phyloP scores from a whole-genome alignment of 1,284 basidiomycete genomes.

The Stereum hirsutum region DNA sequence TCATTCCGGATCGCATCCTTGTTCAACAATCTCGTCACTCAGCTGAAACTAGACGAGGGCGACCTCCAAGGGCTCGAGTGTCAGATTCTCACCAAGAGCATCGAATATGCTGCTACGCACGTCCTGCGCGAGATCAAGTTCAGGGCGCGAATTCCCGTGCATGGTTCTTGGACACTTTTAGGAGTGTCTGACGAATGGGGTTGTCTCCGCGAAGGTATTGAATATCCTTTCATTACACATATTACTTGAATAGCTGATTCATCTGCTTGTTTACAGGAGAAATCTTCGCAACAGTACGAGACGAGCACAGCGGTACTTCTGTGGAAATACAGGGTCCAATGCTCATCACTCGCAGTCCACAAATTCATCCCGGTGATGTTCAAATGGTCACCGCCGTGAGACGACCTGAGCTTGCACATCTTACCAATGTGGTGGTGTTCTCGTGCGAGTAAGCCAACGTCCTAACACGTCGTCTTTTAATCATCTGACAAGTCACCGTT shows the following conservation, averaged over 20 bases:
- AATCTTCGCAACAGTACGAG: conserved; percentile 49
- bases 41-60: conserved; percentile 25
- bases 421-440: conserved; percentile 52
- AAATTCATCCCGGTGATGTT: conserved; percentile 62
- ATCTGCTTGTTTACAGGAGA: too few relatives aligned
- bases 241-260: too few relatives aligned
- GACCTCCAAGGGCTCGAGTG: too few relatives aligned
- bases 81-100: conserved; percentile 37
- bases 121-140: conserved; percentile 61
- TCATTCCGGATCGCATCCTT: conserved; percentile 30
- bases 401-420: conserved; percentile 38
- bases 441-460: conserved; percentile 22
- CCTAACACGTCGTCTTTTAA: neutral
- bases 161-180: conserved; percentile 52
- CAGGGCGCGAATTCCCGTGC: conserved; percentile 58
- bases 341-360: conserved; percentile 54
- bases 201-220: conserved; percentile 35
- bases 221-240: too few relatives aligned
- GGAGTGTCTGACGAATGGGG: conserved; percentile 57
- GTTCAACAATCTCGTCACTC: conserved; percentile 25
- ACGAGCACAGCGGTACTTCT: conserved; percentile 20
- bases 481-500: neutral
- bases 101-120: conserved; percentile 44
- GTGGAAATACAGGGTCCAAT: conserved; percentile 47
- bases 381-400: conserved; percentile 54